Base-by-base conservation (phyloP, 805 yeast species). In the Candida corydali region DNA sequence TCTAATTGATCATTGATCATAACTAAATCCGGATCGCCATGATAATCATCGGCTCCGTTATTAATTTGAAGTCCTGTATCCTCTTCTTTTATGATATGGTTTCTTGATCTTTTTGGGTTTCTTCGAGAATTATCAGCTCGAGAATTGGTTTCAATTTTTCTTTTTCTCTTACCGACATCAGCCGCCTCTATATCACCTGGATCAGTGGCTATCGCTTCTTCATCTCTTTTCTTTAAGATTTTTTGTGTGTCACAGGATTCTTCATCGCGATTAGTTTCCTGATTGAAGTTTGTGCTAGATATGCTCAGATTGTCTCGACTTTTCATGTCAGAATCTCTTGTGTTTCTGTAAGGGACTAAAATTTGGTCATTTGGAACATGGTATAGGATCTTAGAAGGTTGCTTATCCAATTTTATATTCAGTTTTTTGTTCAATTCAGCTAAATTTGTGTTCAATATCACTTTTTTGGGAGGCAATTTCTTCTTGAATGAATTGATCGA, bases 401-500 rank as follows among this genome's bases (percentile, higher is more conserved):
- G 18, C 10, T 22, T 29, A 16, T 33, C 42, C 36, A 29, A 16
- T 5, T 37, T 30, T 4, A 32, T 25, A 27, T 35, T 17, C 17
- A 29, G 17, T 5, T 28, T 11, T 12, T 12, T 18, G 14, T 39
- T 31, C 6, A 39, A 18, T 16, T 30, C 26, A 20, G 23, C 15
- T 16, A 39, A 11, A 8, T 32, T 25, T 26, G 26, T 34, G 8
- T 25, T 20, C 15, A 22, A 12, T 14, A 34, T 20, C 22, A 26
- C 2, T 14, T 24, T 30, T 3, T 7, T n/a, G 3, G 22, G 8
- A 4, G 42, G 38, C 17, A 33, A 8, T 20, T 30, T 22, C 14
- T 30, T 32, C 26, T 39, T 39, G 17, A 36, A 34, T 14, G 36
- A 20, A 9, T 32, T 34, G 5, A 14, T 25, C 8, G 36, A 29